phyloP scores from a whole-genome alignment of 2,329 filamentous ascomycete species.

The Aspergillus pseudoviridinutans region DNA sequence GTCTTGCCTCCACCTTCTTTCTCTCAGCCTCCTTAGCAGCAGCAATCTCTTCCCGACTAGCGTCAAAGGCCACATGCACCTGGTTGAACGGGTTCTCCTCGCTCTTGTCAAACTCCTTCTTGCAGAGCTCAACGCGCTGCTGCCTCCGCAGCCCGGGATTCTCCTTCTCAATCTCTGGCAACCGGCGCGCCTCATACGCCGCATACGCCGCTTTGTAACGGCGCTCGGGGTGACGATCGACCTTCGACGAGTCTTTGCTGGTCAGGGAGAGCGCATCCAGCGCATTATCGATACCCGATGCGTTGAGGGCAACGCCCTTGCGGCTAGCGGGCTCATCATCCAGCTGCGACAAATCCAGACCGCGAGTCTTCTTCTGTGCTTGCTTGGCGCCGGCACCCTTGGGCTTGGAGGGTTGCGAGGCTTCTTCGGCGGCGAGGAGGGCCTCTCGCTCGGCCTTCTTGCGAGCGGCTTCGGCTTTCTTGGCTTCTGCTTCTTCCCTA shows the following conservation, averaged over 20 bases:
- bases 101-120: slow-evolving; percentile 92
- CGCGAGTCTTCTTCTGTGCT: slow-evolving; percentile 55
- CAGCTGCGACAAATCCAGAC: slow-evolving; percentile 71
- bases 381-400: slow-evolving; percentile 55
- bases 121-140: slow-evolving; percentile 77
- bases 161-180: slow-evolving; percentile 82
- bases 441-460: slow-evolving; percentile 94
- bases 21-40: slow-evolving; percentile 64
- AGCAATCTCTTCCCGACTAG: slow-evolving; percentile 70
- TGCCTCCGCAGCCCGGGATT: slow-evolving; percentile 74
- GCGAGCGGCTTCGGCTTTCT: slow-evolving; percentile 73
- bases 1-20: slow-evolving; percentile 68
- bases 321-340: slow-evolving; percentile 53
- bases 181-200: slow-evolving; percentile 73
- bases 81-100: slow-evolving; percentile 96
- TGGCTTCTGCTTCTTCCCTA: slow-evolving; percentile 79
- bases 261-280: slow-evolving; percentile 78
- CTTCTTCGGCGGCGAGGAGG: slow-evolving; percentile 77
- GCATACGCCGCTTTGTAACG: slow-evolving; percentile 82
- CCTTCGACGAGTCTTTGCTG: slow-evolving; percentile 56
- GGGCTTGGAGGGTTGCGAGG: slow-evolving; percentile 55
- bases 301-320: slow-evolving; percentile 64
- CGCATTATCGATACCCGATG: slow-evolving; percentile 87
- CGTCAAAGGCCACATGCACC: slow-evolving; percentile 70
- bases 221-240: slow-evolving; percentile 86